These are phyloP conservation scores for Fraxinus albicans DNA, from an alignment of 305 asterid species.

Conservation along the genomic window DNA sequence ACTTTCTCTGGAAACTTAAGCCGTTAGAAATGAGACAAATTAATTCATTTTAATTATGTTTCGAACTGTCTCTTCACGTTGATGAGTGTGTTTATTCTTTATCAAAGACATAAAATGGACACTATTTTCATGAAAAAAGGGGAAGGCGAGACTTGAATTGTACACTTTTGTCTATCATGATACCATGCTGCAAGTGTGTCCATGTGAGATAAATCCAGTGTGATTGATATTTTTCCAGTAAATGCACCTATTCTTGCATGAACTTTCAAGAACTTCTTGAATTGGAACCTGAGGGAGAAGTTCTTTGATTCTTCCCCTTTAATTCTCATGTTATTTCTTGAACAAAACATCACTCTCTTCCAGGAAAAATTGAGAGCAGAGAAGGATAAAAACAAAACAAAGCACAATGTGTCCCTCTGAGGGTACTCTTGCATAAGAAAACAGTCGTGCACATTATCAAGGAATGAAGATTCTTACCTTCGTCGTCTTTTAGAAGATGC, in stretches of 20 bases:
- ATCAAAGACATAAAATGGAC: not conserved
- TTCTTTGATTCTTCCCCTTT: not conserved
- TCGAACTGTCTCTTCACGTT: not conserved
- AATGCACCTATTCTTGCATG: not conserved
- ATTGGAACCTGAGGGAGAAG: not conserved
- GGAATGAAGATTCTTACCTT: conserved; percentile 47
- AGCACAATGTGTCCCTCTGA: not conserved
- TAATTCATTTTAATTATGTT: no score
- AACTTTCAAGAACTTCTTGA: not conserved
- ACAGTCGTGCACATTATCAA: conserved; percentile 8
- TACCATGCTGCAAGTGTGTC: not conserved
- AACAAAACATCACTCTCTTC: not conserved
- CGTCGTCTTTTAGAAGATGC: conserved; percentile 38
- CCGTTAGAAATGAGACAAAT: not conserved
- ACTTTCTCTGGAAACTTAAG: not conserved
- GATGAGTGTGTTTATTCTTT: not conserved
- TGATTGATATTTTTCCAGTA: not conserved
- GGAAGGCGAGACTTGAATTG: not conserved
- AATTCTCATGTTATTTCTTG: not conserved
- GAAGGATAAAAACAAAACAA: no score
- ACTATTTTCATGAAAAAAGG: not conserved
- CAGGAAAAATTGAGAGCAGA: no score
- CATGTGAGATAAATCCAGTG: not conserved
- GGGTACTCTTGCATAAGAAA: not conserved
- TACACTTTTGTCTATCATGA: not conserved